Evolutionary conservation across 2,329 filamentous ascomycete species (phyloP).

Genomic region (Xylaria sp.): DNA sequence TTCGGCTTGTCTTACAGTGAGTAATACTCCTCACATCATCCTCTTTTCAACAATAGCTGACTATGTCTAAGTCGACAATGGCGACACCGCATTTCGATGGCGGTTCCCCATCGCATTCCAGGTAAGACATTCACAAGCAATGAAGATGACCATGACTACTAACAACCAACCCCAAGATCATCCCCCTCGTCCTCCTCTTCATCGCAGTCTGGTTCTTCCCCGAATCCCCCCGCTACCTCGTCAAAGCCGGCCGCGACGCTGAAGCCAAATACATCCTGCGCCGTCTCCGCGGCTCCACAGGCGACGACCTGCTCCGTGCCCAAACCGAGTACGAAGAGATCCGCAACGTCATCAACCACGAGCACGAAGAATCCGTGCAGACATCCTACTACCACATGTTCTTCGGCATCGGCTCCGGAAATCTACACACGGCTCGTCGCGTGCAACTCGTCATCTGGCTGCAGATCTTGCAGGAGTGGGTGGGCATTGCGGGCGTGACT

Average conservation of each 20-base stretch:
- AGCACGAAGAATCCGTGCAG: constrained; percentile 53
- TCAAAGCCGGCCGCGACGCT: constrained; percentile 59
- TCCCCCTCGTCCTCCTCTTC: constrained; percentile 56
- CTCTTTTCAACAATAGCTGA: background rate
- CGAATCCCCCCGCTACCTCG: constrained; percentile 63
- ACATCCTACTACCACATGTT: constrained; percentile 62
- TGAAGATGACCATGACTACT: background rate
- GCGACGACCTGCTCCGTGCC: constrained; percentile 47
- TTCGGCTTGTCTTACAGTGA: constrained; percentile 58
- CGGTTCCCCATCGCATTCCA: constrained; percentile 16
- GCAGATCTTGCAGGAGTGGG: constrained; percentile 66
- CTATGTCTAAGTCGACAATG: constrained; percentile 7
- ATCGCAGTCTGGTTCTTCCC: constrained; percentile 60
- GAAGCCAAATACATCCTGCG: constrained; percentile 62
- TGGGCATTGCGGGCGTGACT: constrained; percentile 64
- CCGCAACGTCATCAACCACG: constrained; percentile 54
- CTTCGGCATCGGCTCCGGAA: constrained; percentile 58
- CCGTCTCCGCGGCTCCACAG: constrained; percentile 55
- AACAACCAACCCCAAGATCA: constrained; percentile 35
- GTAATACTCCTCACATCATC: background rate
- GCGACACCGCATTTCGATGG: constrained; percentile 12
- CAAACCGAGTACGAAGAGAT: constrained; percentile 66
- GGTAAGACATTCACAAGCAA: background rate
- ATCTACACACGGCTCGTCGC: constrained; percentile 60
- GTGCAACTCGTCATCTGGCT: constrained; percentile 68